Conservation (phyloP, 176 grass and related monocot genomes). For the Triticum aestivum region IWGSC_CS_RefSeq_v2.1 NC_057812.1:697655030-697655529, state of each 20-base stretch:
- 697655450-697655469: slow-evolving; percentile 15
- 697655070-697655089: too few relatives aligned
- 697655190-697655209: background rate
- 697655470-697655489: background rate
- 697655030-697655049: too few relatives aligned
- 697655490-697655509: background rate
- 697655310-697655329: slow-evolving; percentile 10
- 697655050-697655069: too few relatives aligned
- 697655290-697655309: background rate
- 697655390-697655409: slow-evolving; percentile 44
- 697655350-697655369: slow-evolving; percentile 23
- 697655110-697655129: too few relatives aligned
- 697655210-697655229: background rate
- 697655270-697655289: background rate
- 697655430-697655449: slow-evolving; percentile 40
- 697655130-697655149: too few relatives aligned
- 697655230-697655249: background rate
- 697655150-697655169: too few relatives aligned
- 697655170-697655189: background rate
- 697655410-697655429: slow-evolving; percentile 41
- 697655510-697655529: too few relatives aligned
- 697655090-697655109: too few relatives aligned
- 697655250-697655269: background rate
- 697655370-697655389: slow-evolving; percentile 45
- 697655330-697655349: too few relatives aligned